These are phyloP conservation scores for Sugiyamaella boreocaroliniensis DNA, from an alignment of 805 yeast species.

Conservation along the genomic window DNA sequence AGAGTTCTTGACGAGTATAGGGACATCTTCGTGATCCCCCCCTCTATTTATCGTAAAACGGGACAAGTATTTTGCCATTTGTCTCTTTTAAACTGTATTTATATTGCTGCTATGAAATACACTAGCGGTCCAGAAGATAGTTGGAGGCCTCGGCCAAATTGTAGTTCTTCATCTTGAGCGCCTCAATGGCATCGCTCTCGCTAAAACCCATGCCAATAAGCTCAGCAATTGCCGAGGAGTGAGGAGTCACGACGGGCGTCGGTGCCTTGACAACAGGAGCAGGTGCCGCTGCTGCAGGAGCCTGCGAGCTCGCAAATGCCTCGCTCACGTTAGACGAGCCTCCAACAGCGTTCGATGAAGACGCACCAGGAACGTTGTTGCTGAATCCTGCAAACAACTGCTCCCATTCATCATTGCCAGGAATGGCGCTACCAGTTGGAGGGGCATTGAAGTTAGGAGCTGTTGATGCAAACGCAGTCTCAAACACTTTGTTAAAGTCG, in stretches of 20 bases:
- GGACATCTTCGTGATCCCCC: background rate
- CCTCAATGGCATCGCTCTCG: conserved; percentile 54
- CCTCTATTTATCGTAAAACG: background rate
- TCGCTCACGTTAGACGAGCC: conserved; percentile 14
- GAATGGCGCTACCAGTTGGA: conserved; percentile 8
- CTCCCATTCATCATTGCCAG: conserved; percentile 77
- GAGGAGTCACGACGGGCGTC: conserved; percentile 18
- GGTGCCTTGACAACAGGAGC: background rate
- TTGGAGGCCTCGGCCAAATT: conserved; percentile 84
- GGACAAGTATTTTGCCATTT: background rate
- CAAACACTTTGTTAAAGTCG: conserved; percentile 20
- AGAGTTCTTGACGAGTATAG: conserved; percentile 2
- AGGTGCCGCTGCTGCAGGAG: conserved; percentile 8
- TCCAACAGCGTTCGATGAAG: conserved; percentile 7
- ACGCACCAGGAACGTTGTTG: conserved; percentile 20
- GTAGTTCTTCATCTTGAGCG: conserved; percentile 65
- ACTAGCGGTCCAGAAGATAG: conserved; percentile 51
- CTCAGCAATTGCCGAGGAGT: conserved; percentile 61
- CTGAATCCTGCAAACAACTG: conserved; percentile 87
- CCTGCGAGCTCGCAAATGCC: conserved; percentile 13
- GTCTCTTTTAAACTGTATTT: background rate
- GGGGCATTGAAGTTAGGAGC: background rate
- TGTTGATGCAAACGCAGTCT: conserved; percentile 8
- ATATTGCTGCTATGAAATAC: background rate
- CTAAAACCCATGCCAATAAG: conserved; percentile 87